Evolutionary conservation across 1,284 basidiomycete species (phyloP), one percentile per base, ranked within the genome.

Genomic region (Cronartium ribicola): DNA sequence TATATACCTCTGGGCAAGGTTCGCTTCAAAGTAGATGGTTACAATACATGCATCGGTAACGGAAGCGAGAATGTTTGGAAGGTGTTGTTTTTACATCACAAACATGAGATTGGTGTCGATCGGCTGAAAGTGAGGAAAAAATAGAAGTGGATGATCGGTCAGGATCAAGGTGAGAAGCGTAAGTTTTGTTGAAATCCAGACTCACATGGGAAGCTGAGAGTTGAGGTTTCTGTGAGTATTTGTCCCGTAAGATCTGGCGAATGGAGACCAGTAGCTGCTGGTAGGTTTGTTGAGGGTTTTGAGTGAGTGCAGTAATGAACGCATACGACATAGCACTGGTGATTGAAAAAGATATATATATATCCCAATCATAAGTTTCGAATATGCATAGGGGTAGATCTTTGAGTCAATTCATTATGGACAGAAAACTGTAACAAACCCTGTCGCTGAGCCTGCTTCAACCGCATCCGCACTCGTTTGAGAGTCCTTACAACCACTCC

Each of bases 401-500:
- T 29, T 29, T 29, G 2, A 29, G 29, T 29, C 29, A 29, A 1
- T 29, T 29, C 29, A 29, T 29, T 29, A 37, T 22, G 1, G 41
- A 69, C 43, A 2, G 3, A 60, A 68, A 20, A 43, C 39, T 36
- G 10, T 11, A 61, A 61, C 20, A 13, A 10, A 72, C 70, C 94
- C 94, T 0, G 91, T 92, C 4, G 89, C 92, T 70, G 85, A 84
- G 1, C 92, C 92, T 4, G 87, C 87, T 81, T 94, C 90, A 68
- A 85, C 84, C 0, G 92, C 89, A 80, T 97, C 94, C 13, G 94
- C 94, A 79, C 90, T 92, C 8, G 94, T 97, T 82, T 96, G 93
- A 14, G 87, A 86, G 80, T 97, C 94, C 79, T 92, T 94, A 83
- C 94, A 96, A 5, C 93, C 94, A 78, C 89, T 90, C 87, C 88